Conservation (phyloP, 2,329 filamentous ascomycete species). For the Penicillium sp. region DNA sequence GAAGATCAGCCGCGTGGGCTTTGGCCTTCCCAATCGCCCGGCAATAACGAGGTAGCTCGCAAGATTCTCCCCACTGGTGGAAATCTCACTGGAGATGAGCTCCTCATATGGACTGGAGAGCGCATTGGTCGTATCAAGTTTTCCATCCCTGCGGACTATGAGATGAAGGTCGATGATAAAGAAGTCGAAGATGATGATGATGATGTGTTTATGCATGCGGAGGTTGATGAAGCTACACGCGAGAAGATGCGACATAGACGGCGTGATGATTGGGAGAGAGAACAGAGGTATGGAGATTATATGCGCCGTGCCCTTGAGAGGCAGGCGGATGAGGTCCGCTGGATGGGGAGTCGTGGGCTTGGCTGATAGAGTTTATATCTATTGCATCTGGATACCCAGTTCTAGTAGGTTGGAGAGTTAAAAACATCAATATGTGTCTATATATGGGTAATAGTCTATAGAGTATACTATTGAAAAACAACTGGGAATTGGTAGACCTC, state of each 20-base stretch:
- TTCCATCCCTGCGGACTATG: slow-evolving; percentile 43
- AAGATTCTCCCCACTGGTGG: slow-evolving; percentile 67
- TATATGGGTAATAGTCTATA: neutral
- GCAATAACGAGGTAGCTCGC: slow-evolving; percentile 67
- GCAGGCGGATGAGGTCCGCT: slow-evolving; percentile 76
- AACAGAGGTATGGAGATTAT: slow-evolving; percentile 60
- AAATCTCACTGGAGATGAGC: slow-evolving; percentile 56
- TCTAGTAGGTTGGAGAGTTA: neutral
- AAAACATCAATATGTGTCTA: neutral
- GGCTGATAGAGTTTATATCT: slow-evolving; percentile 5
- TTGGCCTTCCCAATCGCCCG: slow-evolving; percentile 45
- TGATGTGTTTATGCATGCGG: slow-evolving; percentile 27
- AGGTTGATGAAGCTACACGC: slow-evolving; percentile 26
- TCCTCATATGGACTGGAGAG: slow-evolving; percentile 86
- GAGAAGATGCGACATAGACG: slow-evolving; percentile 31
- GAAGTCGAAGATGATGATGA: slow-evolving; percentile 42
- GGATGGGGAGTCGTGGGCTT: slow-evolving; percentile 56
- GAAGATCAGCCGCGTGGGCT: slow-evolving; percentile 50
- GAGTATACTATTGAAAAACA: neutral
- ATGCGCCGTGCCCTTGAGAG: slow-evolving; percentile 73
- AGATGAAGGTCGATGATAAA: slow-evolving; percentile 32
- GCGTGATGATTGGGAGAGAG: slow-evolving; percentile 35
- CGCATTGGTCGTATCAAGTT: slow-evolving; percentile 71
- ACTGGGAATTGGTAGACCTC: neutral
- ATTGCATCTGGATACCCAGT: neutral